Evolutionary conservation across 164 flowering plant species (phyloP).

Genomic region (Euptelea pleiosperma): DNA sequence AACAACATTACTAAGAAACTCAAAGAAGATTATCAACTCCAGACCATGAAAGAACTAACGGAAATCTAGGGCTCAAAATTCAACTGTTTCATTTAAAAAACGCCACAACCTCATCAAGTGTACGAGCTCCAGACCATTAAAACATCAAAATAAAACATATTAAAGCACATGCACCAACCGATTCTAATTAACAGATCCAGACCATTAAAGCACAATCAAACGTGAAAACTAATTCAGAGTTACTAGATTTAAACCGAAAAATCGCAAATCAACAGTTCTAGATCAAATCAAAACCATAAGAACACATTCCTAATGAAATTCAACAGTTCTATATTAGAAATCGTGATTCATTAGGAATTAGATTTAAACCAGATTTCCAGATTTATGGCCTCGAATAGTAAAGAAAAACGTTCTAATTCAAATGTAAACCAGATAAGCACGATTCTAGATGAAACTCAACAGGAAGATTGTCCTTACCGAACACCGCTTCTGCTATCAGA

Average conservation of each 20-base stretch:
- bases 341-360: too few species aligned
- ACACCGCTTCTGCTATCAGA: not conserved
- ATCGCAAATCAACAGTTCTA: not conserved
- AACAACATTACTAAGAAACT: too few species aligned
- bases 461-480: not conserved
- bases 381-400: too few species aligned
- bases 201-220: not conserved
- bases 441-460: not conserved
- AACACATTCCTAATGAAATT: not conserved
- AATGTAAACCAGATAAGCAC: not conserved
- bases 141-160: not conserved
- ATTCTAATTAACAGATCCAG: not conserved
- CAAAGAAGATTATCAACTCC: not conserved
- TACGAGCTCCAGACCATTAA: not conserved
- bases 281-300: not conserved
- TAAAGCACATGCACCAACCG: too few species aligned
- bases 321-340: too few species aligned
- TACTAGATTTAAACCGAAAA: not conserved
- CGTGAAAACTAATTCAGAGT: not conserved
- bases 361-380: too few species aligned
- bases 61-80: too few species aligned
- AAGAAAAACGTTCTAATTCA: not conserved
- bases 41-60: too few species aligned
- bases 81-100: too few species aligned
- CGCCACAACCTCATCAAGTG: not conserved